Base-by-base conservation (phyloP, 768 basidiomycete species). In the Kwoniella europaea region DNA sequence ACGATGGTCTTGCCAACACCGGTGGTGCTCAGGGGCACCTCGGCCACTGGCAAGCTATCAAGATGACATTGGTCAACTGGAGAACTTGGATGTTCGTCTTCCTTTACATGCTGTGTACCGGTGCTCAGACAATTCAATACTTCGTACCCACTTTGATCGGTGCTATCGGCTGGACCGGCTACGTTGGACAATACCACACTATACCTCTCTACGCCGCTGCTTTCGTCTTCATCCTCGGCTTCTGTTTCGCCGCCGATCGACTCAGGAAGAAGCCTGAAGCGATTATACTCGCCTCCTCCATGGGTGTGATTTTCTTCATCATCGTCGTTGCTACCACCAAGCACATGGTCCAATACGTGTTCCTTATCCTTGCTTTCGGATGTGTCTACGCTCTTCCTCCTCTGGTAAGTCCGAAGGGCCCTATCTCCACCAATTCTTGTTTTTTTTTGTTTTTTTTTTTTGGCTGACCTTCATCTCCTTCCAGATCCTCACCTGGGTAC, bases 281-380 rank as follows among this genome's bases (percentile, higher is more conserved):
- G 64, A 79, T 83, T 71, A 65, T 74, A 3, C 52, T 72, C 7
- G 74, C 76, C 3, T 71, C 74, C 22, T 24, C 52, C 1, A 6
- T 75, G n/a, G 79, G 76, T 4, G 67, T 68, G 10, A 53, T 81
- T n/a, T 82, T 76, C 62, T 83, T 85, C 68, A 79, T 76, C 61
- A 73, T 83, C 56, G 66, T 77, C 56, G 65, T 71, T 29, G 71
- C 70, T 16, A 66, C 60, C 53, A 63, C 75, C 41, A 76, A 76
- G 46, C 71, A 71, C 57, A 68, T 71, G 22, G 74, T 79, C 15
- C 75, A 81, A 68, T 82, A 84, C 74, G 84, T 79, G 62, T 84
- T 84, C 76, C 65, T 84, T 20, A 82, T 83, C 72, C 71, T 85
- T 67, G 82, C 80, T 57, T 75, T 84, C 29, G 82, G 77, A 2